Evolutionary conservation across 192 early-diverging fungal species (phyloP), one percentile per base, ranked within the genome.

Genomic region (Radiomyces spectabilis): DNA sequence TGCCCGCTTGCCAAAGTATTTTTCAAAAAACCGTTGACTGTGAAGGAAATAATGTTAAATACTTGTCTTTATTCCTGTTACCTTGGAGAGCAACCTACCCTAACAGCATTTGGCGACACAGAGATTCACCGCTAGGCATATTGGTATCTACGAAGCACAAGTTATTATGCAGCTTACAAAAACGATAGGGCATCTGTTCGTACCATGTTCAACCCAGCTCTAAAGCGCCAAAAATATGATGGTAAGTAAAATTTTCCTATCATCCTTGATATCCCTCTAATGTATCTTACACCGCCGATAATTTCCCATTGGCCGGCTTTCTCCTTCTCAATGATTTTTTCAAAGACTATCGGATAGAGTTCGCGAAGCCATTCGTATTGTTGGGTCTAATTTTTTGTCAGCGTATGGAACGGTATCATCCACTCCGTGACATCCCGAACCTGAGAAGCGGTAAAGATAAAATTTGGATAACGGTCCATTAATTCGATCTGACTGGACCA

Each of bases 281-380:
- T 16, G 26, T 40, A 59, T 41, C 71, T 61, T 70, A 73, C 73
- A 5, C 88, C 91, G 15, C 97, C 97, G 58, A 97, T 93, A 7
- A 91, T 87, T 43, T 95, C 78, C 63, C 98, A 99, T 69, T 84
- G 80, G 0, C 88, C 92, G 1, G 57, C 61, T 53, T 85, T 79
- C 55, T 74, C 73, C 46, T 84, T 78, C 2, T 76, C 71, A 65
- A 89, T 64, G 8, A 99, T 81, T 40, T 85, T 75, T 41, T 82
- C 60, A 35, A 98, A 97, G 5, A 98, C 65, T 8, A 62, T 52
- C 5, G 97, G 97, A 61, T 99, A 98, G 21, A 86, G 61, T 29
- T 82, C 69, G 41, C 85, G 74, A 9, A 93, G 76, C 97, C 97
- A 99, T 62, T 93, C 91, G 48, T 93, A 92, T 68, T 99, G 95